phyloP scores from a whole-genome alignment of 2,329 filamentous ascomycete genomes.

The Botrytis hyacinthi region DNA sequence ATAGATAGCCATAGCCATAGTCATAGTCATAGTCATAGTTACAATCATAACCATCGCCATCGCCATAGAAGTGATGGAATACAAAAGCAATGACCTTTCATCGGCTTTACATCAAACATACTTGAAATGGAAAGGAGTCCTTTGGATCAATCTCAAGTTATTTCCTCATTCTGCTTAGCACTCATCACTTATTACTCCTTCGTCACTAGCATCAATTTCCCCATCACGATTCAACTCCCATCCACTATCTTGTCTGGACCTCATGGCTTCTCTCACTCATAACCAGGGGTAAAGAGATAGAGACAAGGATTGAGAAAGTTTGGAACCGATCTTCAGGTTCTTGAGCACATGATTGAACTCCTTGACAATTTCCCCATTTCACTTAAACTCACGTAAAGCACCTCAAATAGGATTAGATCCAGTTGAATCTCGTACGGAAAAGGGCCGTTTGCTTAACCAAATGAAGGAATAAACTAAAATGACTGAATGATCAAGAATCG shows the following conservation, averaged over 20 bases:
- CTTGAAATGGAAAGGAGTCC: background rate
- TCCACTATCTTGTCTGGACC: constrained; percentile 9
- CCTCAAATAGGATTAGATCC: background rate
- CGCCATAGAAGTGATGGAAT: background rate
- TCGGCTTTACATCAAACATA: background rate
- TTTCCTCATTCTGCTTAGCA: background rate
- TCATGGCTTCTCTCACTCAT: background rate
- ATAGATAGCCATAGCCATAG: background rate
- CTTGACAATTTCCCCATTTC: background rate
- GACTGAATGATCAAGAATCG: background rate
- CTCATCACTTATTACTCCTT: background rate
- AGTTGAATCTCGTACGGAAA: fast-evolving
- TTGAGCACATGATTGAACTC: constrained; percentile 7
- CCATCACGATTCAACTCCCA: background rate
- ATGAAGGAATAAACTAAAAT: background rate
- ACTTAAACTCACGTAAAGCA: background rate
- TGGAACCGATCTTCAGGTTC: constrained; percentile 8
- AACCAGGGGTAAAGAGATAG: background rate
- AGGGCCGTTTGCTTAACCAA: background rate
- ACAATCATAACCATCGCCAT: background rate
- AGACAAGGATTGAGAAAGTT: background rate
- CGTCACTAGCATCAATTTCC: background rate
- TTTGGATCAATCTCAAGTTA: fast-evolving
- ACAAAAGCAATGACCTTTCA: background rate
- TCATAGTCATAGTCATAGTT: background rate